Evolutionary conservation across 495 filamentous ascomycete species (phyloP), one percentile per base, ranked within the genome.

Genomic region (Penicillium robsamsonii): DNA sequence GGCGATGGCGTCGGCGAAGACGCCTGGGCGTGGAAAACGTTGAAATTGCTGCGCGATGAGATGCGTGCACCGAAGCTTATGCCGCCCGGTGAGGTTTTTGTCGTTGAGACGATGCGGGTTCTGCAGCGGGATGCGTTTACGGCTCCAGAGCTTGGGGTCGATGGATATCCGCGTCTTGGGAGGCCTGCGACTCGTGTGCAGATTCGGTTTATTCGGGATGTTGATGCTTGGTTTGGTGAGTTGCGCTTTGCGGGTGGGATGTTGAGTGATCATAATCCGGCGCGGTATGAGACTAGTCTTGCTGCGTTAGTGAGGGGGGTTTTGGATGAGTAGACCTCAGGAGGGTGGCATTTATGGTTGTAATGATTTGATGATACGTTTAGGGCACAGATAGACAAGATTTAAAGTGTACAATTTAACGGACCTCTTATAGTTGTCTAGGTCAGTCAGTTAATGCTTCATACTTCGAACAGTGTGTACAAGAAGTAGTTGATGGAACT

Each of bases 231-330:
- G 58, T 91, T 91, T 71, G 76, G 84, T 40, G 87, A 91, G 67
- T 73, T 91, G 53, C 75, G 78, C 46, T 90, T 92, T 70, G 86
- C 82, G 11, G 81, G 81, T 33, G 82, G 85, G 31, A 89, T 90
- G 87, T 74, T 92, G 71, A 77, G 80, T 50, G 87, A 92, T 69
- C 88, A 92, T 69, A 88, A 83, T 59, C 87, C 88, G n/a, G 86
- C 80, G 30, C 72, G 83, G 55, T 92, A 92, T 70, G 88, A 92
- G 72, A 80, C 72, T 29, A 79, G 75, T 58, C 65, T 86, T 55
- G 76, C 74, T 55, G 78, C 79, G n/a, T 69, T 85, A 60, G 69
- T 68, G 38, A 77, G 70, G 55, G 82, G 82, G 2, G 75, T 84
- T 46, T 68, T 83, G 57, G 78, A 79, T 64, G 70, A 73, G 54